Evolutionary conservation across 192 early-diverging fungal species (phyloP), one percentile per base, ranked within the genome.

Genomic region (Borealophlyctis nickersoniae): DNA sequence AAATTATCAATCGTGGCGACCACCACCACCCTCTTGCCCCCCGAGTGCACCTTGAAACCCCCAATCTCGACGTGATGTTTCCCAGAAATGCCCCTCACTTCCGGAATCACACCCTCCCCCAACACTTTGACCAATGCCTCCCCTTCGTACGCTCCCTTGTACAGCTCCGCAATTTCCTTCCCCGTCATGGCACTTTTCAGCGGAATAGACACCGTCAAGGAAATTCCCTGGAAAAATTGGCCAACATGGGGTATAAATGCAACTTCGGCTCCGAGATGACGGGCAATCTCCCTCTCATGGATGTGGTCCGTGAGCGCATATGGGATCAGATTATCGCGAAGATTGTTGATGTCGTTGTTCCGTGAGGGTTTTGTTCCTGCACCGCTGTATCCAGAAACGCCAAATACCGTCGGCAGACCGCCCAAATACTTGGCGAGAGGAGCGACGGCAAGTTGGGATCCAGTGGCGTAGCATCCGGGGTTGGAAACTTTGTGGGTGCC

Each of bases 381-480:
- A n/a, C 97, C 97, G 67, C 90, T 92, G 82, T 99, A 99, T 19
- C 97, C 97, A 35, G 92, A 94, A 2, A 98, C 92, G 55, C 92
- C 93, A 86, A 96, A 94, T 28, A 97, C 82, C 27, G 92, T 88
- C 24, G 91, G 92, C 13, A 66, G 51, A 30, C 65, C 66, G 50
- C 35, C 66, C 27, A 74, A 55, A 60, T 59, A n/a, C 2, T 75
- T 66, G 30, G 80, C 72, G 51, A 99, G 77, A 14, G 97, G 97
- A 7, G 86, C 88, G 60, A 97, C 74, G 0, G 90, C 85, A 65
- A 98, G 73, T 77, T 99, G 97, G 36, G 92, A 88, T 22, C 94
- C 97, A 1, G 97, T 99, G 3, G 97, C 97, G 74, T 99, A 99
- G 78, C 97, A 99, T 1, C 97, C 97, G 9, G 97, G 97, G 79